Base-by-base conservation (phyloP, 1,139 yeast species). In the Kurtzmaniella quercitrusa region DNA sequence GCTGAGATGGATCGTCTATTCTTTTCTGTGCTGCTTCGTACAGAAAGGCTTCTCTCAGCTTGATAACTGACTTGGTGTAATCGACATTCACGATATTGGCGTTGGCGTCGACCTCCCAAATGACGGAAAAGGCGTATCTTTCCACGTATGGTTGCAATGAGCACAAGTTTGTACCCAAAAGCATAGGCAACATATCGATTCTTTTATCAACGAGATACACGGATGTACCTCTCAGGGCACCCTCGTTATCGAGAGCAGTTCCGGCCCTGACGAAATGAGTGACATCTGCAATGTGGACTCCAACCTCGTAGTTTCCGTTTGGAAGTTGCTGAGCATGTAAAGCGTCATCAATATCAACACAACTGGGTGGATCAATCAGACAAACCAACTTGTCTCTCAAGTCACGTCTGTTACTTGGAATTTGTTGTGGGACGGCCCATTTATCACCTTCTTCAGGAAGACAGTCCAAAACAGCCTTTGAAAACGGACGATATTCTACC, bases 331-430 rank as follows among this genome's bases (percentile, higher is more conserved):
- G 71, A 0, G 98, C 98, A 60, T 94, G 98, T 44, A 94, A 71
- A 1, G 99, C 98, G 69, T 94, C 99, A 71, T 94, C 99, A 54
- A 94, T 94, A 78, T 94, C 99, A 51, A 91, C 98, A 80, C 98
- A 93, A 37, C 86, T 84, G 2, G 97, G 97, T 12, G 99, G 99
- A 73, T 94, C 99, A 51, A 94, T 94, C 33, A 96, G 86, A 62
- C 99, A 94, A 35, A 94, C 89, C 38, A 88, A 70, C 53, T 88
- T 80, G 54, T 93, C 94, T 57, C 98, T 79, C 47, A 91, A 72
- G 63, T 94, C 99, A 44, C 71, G 77, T 61, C 99, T 80, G 51
- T 82, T 79, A 3, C 28, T 36, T 28, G 73, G 69, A 52, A 86
- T 65, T 44, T 75, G 65, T 41, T 71, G 81, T 3, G 97, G 97